Conservation (phyloP, 2,329 filamentous ascomycete genomes). For the Fonsecaea monophora region DNA sequence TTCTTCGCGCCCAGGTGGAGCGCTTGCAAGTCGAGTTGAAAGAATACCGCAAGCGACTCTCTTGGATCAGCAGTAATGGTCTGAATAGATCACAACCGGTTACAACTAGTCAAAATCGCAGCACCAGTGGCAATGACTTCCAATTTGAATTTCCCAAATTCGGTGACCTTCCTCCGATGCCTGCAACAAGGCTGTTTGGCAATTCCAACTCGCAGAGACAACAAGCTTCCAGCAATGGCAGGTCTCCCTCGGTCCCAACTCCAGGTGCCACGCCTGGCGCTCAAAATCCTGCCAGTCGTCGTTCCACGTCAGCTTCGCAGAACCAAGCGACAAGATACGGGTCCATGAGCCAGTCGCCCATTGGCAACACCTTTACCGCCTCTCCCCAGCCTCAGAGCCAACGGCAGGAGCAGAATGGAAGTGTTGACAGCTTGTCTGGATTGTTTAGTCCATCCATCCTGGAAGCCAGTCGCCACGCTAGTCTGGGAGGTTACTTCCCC, state of each 20-base stretch:
- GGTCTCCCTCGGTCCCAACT: slow-evolving; percentile 22
- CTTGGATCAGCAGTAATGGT: slow-evolving; percentile 62
- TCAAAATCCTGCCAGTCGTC: slow-evolving; percentile 21
- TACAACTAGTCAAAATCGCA: slow-evolving; percentile 49
- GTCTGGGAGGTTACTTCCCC: slow-evolving; percentile 50
- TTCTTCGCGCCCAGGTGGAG: slow-evolving; percentile 85
- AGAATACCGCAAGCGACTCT: slow-evolving; percentile 88
- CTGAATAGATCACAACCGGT: slow-evolving; percentile 53
- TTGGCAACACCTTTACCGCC: slow-evolving; percentile 28
- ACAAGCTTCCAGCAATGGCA: slow-evolving; percentile 12
- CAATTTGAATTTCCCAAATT: slow-evolving; percentile 97
- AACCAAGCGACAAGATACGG: slow-evolving; percentile 29
- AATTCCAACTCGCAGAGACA: slow-evolving; percentile 20
- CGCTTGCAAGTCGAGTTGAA: slow-evolving; percentile 82
- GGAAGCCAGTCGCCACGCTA: slow-evolving; percentile 53
- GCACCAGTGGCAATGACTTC: slow-evolving; percentile 71
- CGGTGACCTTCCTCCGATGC: slow-evolving; percentile 67
- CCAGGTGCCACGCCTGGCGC: slow-evolving; percentile 13
- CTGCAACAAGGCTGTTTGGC: slow-evolving; percentile 30
- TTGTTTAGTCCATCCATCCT: slow-evolving; percentile 66
- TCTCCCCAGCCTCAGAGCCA: slow-evolving; percentile 34
- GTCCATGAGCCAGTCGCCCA: slow-evolving; percentile 37
- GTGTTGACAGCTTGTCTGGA: slow-evolving; percentile 57
- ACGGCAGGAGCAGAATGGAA: slow-evolving; percentile 29
- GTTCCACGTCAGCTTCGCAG: slow-evolving; percentile 31